Base-by-base conservation (phyloP, 1,284 basidiomycete genomes). In the Cryptococcus depauperatus region DNA sequence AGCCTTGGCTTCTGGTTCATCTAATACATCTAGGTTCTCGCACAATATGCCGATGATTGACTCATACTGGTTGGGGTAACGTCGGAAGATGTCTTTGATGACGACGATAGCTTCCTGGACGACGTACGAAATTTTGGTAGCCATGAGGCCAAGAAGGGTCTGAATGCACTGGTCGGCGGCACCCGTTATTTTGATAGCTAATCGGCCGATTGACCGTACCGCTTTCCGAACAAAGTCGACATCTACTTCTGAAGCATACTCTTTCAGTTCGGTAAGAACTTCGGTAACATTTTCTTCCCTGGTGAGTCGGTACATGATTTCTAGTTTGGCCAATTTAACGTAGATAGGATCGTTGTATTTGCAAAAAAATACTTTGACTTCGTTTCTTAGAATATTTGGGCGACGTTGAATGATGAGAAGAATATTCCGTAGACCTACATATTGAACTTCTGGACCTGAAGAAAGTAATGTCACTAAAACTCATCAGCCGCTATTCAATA, bases 331-430 rank as follows among this genome's bases (percentile, higher is more conserved):
- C 41, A 97, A 80, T 73, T 98, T 98, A 70, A 97, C 91, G 65
- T 98, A 99, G 27, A 92, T 76, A 2, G 95, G 93, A 64, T 98
- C 95, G 68, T 97, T 98, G 75, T 99, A 98, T 71, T 98, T 98
- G 83, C 95, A 98, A 76, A 98, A 98, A 71, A 98, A 98, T 21
- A 98, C 92, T 47, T 91, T 82, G 82, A 98, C 91, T 72, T 98
- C 93, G 70, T 87, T 92, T 23, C 84, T 81, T 5, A 98, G 78
- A 45, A 96, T 77, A 48, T 92, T 85, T 1, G 88, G 76, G 3
- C 89, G 82, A 58, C 92, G 90, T 71, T 98, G 95, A 18, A 97
- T 79, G 40, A 98, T 79, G 39, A 98, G 79, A 61, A 96, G 93
- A 75, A 97, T 91, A 66, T 98, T 97, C 25, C 93, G 81, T 44